These are phyloP conservation scores for Malus hybrid DNA, from an alignment of 331 rosid genomes.

Conservation along the genomic window DNA sequence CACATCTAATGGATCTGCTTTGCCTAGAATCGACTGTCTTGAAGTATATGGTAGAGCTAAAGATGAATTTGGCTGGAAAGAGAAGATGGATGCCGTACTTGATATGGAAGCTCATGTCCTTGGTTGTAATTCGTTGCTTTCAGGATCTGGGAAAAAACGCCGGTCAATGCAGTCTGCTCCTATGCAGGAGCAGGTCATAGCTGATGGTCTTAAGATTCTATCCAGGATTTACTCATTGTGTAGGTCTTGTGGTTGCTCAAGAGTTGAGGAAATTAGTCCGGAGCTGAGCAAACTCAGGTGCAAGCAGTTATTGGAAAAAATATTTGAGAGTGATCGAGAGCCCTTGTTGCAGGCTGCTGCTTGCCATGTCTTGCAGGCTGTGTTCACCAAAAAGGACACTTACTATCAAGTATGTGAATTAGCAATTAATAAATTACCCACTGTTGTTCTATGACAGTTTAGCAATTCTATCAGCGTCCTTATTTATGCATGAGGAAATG, in stretches of 20 bases:
- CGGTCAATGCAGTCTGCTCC: constrained; percentile 86
- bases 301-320: constrained; percentile 72
- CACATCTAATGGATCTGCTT: constrained; percentile 72
- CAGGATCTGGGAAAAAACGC: constrained; percentile 73
- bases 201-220: constrained; percentile 85
- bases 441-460: neutral
- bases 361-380: constrained; percentile 75
- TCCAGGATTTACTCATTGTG: constrained; percentile 59
- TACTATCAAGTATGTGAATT: constrained; percentile 57
- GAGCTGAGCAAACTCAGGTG: constrained; percentile 80
- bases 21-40: constrained; percentile 82
- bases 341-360: constrained; percentile 92
- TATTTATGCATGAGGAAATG: constrained; percentile 6
- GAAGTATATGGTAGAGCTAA: constrained; percentile 96
- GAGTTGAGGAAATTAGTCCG: constrained; percentile 58
- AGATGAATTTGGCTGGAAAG: constrained; percentile 99
- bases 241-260: constrained; percentile 53
- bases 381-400: constrained; percentile 75
- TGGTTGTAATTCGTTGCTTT: constrained; percentile 54
- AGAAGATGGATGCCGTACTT: constrained; percentile 92
- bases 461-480: constrained; percentile 4
- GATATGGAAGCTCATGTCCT: constrained; percentile 94
- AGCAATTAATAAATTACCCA: neutral
- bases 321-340: constrained; percentile 86
- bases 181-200: constrained; percentile 89